Evolutionary conservation across 345 rosid genomes (phyloP), one percentile per base, ranked within the genome.

Genomic region (Citrus glauca): DNA sequence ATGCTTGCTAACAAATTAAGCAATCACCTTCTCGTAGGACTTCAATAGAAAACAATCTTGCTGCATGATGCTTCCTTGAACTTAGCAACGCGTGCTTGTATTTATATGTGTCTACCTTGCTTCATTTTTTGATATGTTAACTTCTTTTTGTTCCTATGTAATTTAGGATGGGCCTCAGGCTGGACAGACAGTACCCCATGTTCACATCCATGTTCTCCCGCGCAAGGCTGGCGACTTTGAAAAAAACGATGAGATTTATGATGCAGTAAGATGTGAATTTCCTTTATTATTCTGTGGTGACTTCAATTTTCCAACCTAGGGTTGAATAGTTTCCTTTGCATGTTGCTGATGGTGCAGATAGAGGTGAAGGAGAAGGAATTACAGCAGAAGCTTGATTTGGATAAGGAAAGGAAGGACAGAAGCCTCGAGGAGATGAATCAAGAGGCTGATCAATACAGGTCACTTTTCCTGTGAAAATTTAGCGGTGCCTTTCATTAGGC

Each of bases 121-220:
- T 10, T 7, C 45, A 13, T 45, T 40, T 28, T 60, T 16, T 24
- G 5, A 42, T 14, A 28, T 37, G 42, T 2, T 69, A 28, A 32
- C 30, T 65, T 9, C 19, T n/a, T 28, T 40, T 16, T 42, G 30
- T 78, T 65, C 64, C 9, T 45, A 66, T 19, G 72, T 33, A 66
- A 28, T 27, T 66, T 82, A 96, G 98, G 99, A 96, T 78, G 98
- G 97, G 32, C 97, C 98, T n/a, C 86, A 91, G 45, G 89, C 97
- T 32, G 98, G 99, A 72, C 99, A 94, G 89, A 89, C 92, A 19
- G 98, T 92, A 75, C 89, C 97, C 17, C 97, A 96, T 86, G 95
- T 96, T 68, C 99, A 94, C 83, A 83, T 96, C 87, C 98, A 96
- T 78, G 79, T 96, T 80, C 76, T 96, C 69, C 98, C 98, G 0